These are phyloP conservation scores for Wickerhamomyces sp. DNA, from an alignment of 1,139 yeast species.

Conservation along the genomic window DNA sequence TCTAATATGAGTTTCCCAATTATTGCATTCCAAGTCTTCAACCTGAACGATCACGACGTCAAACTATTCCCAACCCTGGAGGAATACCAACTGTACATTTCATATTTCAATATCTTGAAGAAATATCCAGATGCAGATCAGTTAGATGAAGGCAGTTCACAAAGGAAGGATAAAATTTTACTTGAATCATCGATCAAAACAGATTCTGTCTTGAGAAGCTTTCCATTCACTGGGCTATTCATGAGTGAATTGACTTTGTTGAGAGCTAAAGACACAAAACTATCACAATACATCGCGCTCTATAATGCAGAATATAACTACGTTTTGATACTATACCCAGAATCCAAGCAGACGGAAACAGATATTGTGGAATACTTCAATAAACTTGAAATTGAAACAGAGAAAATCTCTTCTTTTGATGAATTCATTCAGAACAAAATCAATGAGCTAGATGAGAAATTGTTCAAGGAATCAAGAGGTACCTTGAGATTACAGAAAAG, in stretches of 20 bases:
- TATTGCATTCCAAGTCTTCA: slow-evolving; percentile 20
- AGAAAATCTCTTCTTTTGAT: slow-evolving; percentile 4
- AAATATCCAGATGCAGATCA: slow-evolving; percentile 10
- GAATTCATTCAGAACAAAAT: slow-evolving; percentile 10
- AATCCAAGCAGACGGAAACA: slow-evolving; percentile 3
- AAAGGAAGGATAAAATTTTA: slow-evolving; percentile 13
- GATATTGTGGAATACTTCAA: slow-evolving; percentile 5
- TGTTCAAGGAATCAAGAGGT: slow-evolving; percentile 20
- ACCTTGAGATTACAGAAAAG: slow-evolving; percentile 17
- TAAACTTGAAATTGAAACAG: slow-evolving; percentile 4
- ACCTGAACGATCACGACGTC: slow-evolving; percentile 21
- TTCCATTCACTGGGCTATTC: slow-evolving; percentile 19
- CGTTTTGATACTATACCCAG: slow-evolving; percentile 15
- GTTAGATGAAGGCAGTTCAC: slow-evolving; percentile 21
- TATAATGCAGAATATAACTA: slow-evolving; percentile 21
- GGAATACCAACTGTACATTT: slow-evolving; percentile 18
- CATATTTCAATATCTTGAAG: slow-evolving; percentile 16
- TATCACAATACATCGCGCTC: slow-evolving; percentile 10
- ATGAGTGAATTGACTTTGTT: slow-evolving; percentile 13
- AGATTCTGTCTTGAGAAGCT: slow-evolving; percentile 10
- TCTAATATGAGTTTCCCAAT: slow-evolving; percentile 13
- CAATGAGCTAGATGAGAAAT: slow-evolving; percentile 17
- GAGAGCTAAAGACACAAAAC: slow-evolving; percentile 5
- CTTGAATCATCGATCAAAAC: slow-evolving; percentile 1
- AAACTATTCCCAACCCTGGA: slow-evolving; percentile 17